These are phyloP conservation scores for Botrytis tulipae DNA, from an alignment of 2,329 filamentous ascomycete genomes.

Conservation along the genomic window DNA sequence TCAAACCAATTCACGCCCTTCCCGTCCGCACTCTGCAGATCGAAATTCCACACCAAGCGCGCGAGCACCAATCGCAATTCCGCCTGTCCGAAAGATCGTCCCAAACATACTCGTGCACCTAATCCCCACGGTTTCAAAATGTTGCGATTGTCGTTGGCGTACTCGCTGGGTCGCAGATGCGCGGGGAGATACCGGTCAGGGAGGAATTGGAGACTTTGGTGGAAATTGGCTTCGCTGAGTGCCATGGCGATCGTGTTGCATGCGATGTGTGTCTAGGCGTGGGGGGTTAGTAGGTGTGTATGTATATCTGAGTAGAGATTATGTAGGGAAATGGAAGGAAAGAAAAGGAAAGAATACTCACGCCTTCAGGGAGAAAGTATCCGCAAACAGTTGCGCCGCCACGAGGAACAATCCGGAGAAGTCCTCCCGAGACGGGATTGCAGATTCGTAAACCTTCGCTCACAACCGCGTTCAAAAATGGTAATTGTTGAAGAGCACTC, in stretches of 20 bases:
- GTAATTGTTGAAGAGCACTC: not conserved
- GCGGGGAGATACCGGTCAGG: not conserved
- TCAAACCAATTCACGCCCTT: not conserved
- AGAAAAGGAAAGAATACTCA: not conserved
- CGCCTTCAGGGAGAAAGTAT: not conserved
- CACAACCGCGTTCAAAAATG: not conserved
- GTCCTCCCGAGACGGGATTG: not conserved
- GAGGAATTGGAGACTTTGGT: not conserved
- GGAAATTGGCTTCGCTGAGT: not conserved
- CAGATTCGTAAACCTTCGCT: not conserved
- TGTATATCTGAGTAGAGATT: not conserved
- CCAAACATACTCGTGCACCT: not conserved
- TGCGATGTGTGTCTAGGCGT: not conserved
- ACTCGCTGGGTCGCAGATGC: not conserved
- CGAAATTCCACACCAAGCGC: not conserved
- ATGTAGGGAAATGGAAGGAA: too few species aligned
- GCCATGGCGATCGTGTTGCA: not conserved
- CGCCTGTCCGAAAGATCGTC: not conserved
- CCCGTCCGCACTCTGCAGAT: not conserved
- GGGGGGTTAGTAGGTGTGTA: not conserved
- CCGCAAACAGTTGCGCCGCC: not conserved
- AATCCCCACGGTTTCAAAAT: not conserved
- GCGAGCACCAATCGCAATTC: not conserved
- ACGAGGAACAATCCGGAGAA: not conserved
- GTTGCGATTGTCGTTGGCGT: not conserved